Evolutionary conservation across 257 asterid species (phyloP).

Genomic region (Voacanga thouarsii): DNA sequence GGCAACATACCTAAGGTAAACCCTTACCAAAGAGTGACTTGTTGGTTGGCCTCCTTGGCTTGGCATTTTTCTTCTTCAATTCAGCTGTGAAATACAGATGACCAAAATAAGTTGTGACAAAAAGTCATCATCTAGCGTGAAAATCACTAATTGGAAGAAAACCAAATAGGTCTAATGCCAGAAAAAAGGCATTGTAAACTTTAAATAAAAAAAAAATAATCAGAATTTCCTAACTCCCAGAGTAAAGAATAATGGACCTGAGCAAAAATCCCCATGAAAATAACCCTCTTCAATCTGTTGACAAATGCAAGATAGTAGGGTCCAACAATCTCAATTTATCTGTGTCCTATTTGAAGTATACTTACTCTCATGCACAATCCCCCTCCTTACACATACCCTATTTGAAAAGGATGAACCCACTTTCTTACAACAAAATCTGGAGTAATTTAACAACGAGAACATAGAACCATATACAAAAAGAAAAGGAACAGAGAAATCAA

Average conservation of each 20-base stretch:
- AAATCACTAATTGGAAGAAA: not conserved
- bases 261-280: not conserved
- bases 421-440: not conserved
- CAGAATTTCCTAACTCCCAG: not conserved
- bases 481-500: not conserved
- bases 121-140: not conserved
- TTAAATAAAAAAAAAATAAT: not conserved
- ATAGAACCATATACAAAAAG: not conserved
- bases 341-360: not conserved
- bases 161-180: not conserved
- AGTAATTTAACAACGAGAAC: not conserved
- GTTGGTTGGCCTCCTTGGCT: conserved; percentile 77
- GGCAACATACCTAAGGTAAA: not conserved
- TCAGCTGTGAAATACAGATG: conserved; percentile 57
- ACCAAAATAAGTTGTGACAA: conserved; percentile 16
- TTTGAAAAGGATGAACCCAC: not conserved
- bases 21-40: conserved; percentile 83
- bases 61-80: conserved; percentile 77
- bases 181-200: not conserved
- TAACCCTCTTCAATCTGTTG: not conserved
- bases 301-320: not conserved
- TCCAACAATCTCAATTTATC: not conserved
- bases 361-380: not conserved
- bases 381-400: not conserved
- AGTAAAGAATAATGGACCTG: not conserved